Percentiles rank a stretch among this genome's conserved stretches.
Evolutionary conservation across 164 flowering plant genomes (phyloP).

Genomic region (Buxus sempervirens): DNA sequence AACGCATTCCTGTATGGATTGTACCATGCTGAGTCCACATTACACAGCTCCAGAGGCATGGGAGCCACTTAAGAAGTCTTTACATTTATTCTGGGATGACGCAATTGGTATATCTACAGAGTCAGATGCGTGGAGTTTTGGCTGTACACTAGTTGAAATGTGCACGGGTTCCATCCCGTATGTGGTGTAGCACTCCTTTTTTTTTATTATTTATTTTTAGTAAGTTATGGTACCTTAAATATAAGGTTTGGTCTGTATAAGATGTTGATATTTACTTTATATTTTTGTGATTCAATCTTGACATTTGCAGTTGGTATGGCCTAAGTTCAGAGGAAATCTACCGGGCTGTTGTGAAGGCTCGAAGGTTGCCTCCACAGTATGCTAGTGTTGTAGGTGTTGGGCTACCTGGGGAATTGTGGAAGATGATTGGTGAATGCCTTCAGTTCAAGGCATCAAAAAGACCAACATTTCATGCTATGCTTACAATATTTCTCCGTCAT

Average conservation of each 20-base stretch:
- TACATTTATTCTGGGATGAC: conserved; percentile 89
- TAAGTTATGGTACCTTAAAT: conserved; percentile 4
- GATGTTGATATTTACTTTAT: conserved; percentile 7
- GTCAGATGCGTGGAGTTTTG: conserved; percentile 99
- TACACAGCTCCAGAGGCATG: conserved; percentile 99
- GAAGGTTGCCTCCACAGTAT: conserved; percentile 89
- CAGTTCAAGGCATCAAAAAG: conserved; percentile 88
- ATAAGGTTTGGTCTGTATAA: conserved; percentile 8
- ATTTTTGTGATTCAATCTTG: too few species aligned
- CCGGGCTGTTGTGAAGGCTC: conserved; percentile 73
- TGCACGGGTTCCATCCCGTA: conserved; percentile 98
- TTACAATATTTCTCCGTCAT: conserved; percentile 83
- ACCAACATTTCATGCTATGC: conserved; percentile 85
- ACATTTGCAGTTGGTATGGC: conserved; percentile 81
- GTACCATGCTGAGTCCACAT: conserved; percentile 90
- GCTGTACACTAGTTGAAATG: conserved; percentile 98
- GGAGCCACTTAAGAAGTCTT: conserved; percentile 90
- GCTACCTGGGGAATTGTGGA: conserved; percentile 95
- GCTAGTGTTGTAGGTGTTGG: conserved; percentile 98
- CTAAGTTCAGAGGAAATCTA: conserved; percentile 89
- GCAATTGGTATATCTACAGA: conserved; percentile 88
- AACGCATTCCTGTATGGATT: conserved; percentile 93
- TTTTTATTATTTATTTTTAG: not conserved
- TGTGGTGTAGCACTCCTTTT: conserved; percentile 28
- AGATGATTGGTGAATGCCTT: conserved; percentile 98